A percentile compares a stretch with the other conserved stretches of the same genome.
Evolutionary conservation across 2,329 filamentous ascomycete genomes (phyloP).

Genomic region (Periconia sp.): DNA sequence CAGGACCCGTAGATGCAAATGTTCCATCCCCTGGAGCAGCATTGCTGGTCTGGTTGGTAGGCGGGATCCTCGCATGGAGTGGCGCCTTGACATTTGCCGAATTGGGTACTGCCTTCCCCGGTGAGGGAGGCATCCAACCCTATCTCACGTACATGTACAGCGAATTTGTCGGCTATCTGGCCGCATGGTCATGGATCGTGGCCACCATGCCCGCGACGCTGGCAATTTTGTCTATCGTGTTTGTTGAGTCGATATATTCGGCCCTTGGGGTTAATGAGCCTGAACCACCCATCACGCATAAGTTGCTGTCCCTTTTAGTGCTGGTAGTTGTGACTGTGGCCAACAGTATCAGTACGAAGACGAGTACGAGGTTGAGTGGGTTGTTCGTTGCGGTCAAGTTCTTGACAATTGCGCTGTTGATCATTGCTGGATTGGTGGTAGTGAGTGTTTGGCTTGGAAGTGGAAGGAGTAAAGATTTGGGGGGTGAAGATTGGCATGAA

Average conservation of each 20-base stretch:
- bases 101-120: slow-evolving; percentile 64
- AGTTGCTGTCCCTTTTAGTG: slow-evolving; percentile 42
- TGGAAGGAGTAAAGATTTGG: slow-evolving; percentile 34
- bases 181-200: slow-evolving; percentile 67
- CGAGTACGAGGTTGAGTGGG: slow-evolving; percentile 41
- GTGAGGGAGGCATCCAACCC: slow-evolving; percentile 66
- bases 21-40: slow-evolving; percentile 63
- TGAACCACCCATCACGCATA: slow-evolving; percentile 47
- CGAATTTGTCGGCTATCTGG: slow-evolving; percentile 62
- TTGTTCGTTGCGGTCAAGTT: slow-evolving; percentile 44
- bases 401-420: slow-evolving; percentile 36
- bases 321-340: slow-evolving; percentile 42
- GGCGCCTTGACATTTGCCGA: slow-evolving; percentile 65
- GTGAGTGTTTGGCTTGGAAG: slow-evolving; percentile 30
- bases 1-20: slow-evolving; percentile 64
- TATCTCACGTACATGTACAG: slow-evolving; percentile 65
- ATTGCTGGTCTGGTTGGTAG: slow-evolving; percentile 63
- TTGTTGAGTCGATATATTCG: slow-evolving; percentile 49
- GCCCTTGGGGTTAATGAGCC: slow-evolving; percentile 62
- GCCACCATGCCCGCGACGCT: slow-evolving; percentile 67
- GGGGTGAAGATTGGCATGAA: slow-evolving; percentile 38
- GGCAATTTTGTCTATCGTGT: slow-evolving; percentile 65
- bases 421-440: slow-evolving; percentile 38
- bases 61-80: slow-evolving; percentile 65
- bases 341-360: slow-evolving; percentile 50